Evolutionary conservation across 192 early-diverging fungal species (phyloP).

Genomic region (Coemansia sp.): DNA sequence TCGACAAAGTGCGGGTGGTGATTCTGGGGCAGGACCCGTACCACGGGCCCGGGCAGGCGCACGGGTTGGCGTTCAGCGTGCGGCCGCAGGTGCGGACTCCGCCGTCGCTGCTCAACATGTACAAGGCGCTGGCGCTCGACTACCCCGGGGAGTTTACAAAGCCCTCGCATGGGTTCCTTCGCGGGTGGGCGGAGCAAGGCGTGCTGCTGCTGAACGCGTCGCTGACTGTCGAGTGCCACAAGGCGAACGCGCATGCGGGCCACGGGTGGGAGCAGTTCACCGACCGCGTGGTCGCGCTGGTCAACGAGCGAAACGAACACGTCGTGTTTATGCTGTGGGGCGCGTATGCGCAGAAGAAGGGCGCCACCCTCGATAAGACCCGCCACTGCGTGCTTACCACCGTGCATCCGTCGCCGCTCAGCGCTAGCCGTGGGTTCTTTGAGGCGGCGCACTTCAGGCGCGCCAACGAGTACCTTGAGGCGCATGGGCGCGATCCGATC

Average conservation of each 20-base stretch:
- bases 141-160: conserved; percentile 61
- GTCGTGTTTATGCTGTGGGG: conserved; percentile 98
- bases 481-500: conserved; percentile 24
- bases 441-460: conserved; percentile 81
- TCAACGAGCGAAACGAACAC: conserved; percentile 60
- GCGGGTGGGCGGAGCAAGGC: conserved; percentile 80
- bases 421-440: conserved; percentile 85
- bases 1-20: conserved; percentile 73
- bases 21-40: conserved; percentile 89
- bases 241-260: conserved; percentile 77
- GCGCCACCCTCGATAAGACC: conserved; percentile 65
- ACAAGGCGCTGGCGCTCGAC: conserved; percentile 72
- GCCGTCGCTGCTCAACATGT: conserved; percentile 92
- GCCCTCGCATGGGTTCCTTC: conserved; percentile 78
- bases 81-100: conserved; percentile 69
- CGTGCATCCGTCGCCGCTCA: conserved; percentile 90
- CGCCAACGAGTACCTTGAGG: conserved; percentile 80
- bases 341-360: conserved; percentile 83
- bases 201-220: conserved; percentile 88
- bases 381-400: conserved; percentile 82
- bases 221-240: conserved; percentile 77
- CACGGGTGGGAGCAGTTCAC: conserved; percentile 89
- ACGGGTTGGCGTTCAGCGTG: conserved; percentile 93
- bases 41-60: conserved; percentile 79
- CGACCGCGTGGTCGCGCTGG: conserved; percentile 72